These are phyloP conservation scores for Podospora pseudocomata DNA, from an alignment of 495 filamentous ascomycete species.

Conservation along the genomic window DNA sequence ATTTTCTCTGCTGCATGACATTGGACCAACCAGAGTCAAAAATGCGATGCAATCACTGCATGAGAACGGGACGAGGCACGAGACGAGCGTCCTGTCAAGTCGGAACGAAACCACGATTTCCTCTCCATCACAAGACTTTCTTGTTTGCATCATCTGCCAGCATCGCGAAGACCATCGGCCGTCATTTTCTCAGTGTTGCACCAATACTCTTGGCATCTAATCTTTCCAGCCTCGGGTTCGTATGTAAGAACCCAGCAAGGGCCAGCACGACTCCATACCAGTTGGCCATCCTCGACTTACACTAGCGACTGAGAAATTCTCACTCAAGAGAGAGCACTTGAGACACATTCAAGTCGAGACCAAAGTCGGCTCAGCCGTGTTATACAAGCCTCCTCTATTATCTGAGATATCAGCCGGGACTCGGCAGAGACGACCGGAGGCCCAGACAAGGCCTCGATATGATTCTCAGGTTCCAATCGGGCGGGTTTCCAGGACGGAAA, in stretches of 20 bases:
- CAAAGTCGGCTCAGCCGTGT: neutral
- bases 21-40: neutral
- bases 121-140: neutral
- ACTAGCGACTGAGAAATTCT: neutral
- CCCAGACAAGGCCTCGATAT: neutral
- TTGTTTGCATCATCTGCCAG: neutral
- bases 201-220: neutral
- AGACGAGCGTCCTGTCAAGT: neutral
- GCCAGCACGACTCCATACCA: neutral
- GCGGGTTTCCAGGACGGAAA: neutral
- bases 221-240: neutral
- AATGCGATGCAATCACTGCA: neutral
- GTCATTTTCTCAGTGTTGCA: neutral
- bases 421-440: neutral
- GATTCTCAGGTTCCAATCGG: neutral
- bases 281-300: neutral
- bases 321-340: neutral
- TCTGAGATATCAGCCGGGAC: neutral
- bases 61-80: neutral
- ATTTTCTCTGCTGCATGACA: neutral
- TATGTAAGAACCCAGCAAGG: neutral
- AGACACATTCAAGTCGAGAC: neutral
- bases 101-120: neutral
- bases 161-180: neutral
- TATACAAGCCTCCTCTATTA: neutral